Base-by-base conservation (phyloP, 352 stramenopile genomes). In the Plasmopara viticola region DNA sequence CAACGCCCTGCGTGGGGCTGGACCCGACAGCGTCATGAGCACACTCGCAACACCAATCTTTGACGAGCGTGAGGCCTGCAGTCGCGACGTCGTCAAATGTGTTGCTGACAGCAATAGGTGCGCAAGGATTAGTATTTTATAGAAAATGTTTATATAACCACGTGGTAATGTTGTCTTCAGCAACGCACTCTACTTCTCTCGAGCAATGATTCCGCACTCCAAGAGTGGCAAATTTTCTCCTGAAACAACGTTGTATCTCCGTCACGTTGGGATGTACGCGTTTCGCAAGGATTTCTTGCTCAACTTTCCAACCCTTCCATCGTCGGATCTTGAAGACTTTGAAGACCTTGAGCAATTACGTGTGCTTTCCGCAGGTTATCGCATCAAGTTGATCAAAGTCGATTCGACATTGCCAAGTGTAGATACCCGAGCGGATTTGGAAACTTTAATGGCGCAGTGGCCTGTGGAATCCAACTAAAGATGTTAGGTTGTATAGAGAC, bases 301-400 rank as follows among this genome's bases (percentile, higher is more conserved):
- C 9, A 56, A 81, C 33, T 92, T 87, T 56, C 76, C 76, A 34
- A 71, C 61, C 9, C 68, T 94, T 48, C 67, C 69, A 29, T 44
- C 47, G 15, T 88, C 72, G 14, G 31, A 61, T 6, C 64, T 91
- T 3, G 79, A 92, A 54, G 53, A 71, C 10, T 64, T 54, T 38
- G 82, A 94, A 59, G 84, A 91, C 52, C 74, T 94, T 15, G 81
- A 94, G 66, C 81, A 94, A 38, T 58, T 94, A 7, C 79, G 84
- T n/a, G 78, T 90, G 43, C 62, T 94, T n/a, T 87, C 78, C 17
- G 73, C 78, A 20, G 84, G 84, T 0, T 66, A 86, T 61, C 73
- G 68, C 44, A 93, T 93, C 61, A 73, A 78, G 44, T 54, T 90
- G 37, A 72, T 88, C 5, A 48, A 66, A 31, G 81, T 94, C 7